Conservation (phyloP, 2,329 filamentous ascomycete species). For the Fusarium abutilonis region DNA sequence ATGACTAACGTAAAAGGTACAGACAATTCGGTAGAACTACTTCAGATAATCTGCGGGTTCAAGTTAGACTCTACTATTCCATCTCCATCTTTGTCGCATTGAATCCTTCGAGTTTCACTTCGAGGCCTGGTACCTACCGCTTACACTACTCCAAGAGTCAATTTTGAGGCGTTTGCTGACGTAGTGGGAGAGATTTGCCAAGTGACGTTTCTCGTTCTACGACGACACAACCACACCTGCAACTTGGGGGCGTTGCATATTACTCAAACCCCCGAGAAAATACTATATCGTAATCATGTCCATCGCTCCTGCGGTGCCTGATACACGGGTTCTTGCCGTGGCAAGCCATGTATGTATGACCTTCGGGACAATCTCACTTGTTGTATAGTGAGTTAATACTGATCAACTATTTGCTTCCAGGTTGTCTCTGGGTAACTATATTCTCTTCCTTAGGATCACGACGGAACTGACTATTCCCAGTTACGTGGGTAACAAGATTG, state of each 20-base stretch:
- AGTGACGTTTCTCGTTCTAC: conserved; percentile 24
- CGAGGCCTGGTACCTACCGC: neutral
- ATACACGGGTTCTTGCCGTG: conserved; percentile 80
- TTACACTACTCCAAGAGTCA: neutral
- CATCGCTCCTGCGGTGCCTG: conserved; percentile 55
- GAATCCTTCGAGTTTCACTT: neutral
- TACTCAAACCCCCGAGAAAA: neutral
- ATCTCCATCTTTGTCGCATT: neutral
- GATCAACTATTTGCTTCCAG: conserved; percentile 24
- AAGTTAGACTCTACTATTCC: neutral
- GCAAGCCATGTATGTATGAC: conserved; percentile 94
- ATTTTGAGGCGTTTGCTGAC: conserved; percentile 6
- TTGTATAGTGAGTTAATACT: conserved; percentile 12
- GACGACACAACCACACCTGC: neutral
- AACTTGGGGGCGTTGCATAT: neutral
- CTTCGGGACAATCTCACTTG: neutral
- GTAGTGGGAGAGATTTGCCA: conserved; percentile 17
- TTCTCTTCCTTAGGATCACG: neutral
- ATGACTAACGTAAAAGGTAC: conserved; percentile 26
- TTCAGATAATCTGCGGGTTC: neutral
- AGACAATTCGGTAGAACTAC: conserved; percentile 5
- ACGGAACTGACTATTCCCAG: conserved; percentile 58
- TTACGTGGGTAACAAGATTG: conserved; percentile 98
- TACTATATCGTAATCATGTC: conserved; percentile 32
- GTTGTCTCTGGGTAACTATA: conserved; percentile 45